phyloP scores from a whole-genome alignment of 371 early-diverging fungal species.

The Apophysomyces elegans region DNA sequence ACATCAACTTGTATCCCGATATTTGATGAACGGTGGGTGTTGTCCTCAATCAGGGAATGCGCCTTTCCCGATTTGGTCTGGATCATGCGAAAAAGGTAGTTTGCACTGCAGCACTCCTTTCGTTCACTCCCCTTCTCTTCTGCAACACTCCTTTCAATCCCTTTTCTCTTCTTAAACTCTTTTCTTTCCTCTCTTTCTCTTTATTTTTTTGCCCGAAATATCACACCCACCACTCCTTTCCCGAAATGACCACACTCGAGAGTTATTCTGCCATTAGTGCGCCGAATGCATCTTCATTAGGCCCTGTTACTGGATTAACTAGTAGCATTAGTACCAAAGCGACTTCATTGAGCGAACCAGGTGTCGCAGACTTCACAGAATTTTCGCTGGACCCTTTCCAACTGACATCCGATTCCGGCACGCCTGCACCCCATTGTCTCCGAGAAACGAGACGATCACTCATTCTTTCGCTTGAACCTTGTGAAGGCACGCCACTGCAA shows the following conservation, averaged over 20 bases:
- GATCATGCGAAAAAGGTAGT: slow-evolving; percentile 11
- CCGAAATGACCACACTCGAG: slow-evolving; percentile 14
- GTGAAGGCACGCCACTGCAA: slow-evolving; percentile 29
- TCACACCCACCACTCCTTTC: slow-evolving; percentile 1
- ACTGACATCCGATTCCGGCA: slow-evolving; percentile 21
- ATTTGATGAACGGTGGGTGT: background rate
- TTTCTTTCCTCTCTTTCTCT: background rate
- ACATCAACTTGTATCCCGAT: too few relatives aligned
- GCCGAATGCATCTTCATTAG: slow-evolving; percentile 8
- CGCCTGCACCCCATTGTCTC: slow-evolving; percentile 35
- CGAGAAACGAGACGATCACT: slow-evolving; percentile 36
- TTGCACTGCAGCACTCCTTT: slow-evolving; percentile 7
- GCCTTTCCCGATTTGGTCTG: background rate
- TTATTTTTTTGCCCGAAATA: background rate
- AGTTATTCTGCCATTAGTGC: slow-evolving; percentile 22
- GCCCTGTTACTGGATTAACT: slow-evolving; percentile 6
- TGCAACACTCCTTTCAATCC: slow-evolving; percentile 8
- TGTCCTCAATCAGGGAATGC: background rate
- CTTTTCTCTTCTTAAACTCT: slow-evolving; percentile 9
- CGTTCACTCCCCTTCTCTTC: background rate
- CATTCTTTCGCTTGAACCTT: slow-evolving; percentile 35
- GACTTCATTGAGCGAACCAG: slow-evolving; percentile 1
- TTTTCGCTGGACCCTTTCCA: slow-evolving; percentile 34
- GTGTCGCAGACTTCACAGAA: slow-evolving; percentile 28
- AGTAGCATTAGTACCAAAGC: slow-evolving; percentile 11